phyloP scores from a whole-genome alignment of 129 eudicot species.

The Tanacetum coccineum region DNA sequence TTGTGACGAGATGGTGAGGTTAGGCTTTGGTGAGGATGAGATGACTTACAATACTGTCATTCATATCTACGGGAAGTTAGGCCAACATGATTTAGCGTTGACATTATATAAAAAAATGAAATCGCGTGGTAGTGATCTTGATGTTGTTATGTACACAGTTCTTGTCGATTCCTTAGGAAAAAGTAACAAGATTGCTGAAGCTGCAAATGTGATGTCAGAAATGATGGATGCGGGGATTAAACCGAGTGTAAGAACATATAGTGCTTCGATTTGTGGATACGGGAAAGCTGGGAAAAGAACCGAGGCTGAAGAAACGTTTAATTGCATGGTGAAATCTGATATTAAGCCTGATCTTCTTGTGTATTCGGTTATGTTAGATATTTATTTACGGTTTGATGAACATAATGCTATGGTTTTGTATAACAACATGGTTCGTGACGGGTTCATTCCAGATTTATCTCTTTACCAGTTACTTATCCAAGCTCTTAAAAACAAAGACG shows the following conservation, averaged over 20 bases:
- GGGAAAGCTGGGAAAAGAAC: conserved; percentile 72
- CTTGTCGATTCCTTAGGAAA: conserved; percentile 87
- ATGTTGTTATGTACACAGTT: conserved; percentile 85
- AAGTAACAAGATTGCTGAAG: conserved; percentile 74
- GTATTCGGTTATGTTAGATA: conserved; percentile 65
- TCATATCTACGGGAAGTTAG: conserved; percentile 85
- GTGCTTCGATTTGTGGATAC: conserved; percentile 93
- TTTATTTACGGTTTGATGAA: conserved; percentile 51
- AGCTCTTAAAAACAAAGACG: conserved; percentile 52
- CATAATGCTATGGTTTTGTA: conserved; percentile 59
- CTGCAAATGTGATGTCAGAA: conserved; percentile 88
- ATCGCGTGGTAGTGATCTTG: conserved; percentile 45
- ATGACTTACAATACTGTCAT: conserved; percentile 90
- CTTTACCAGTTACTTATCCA: conserved; percentile 58
- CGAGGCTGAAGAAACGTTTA: conserved; percentile 57
- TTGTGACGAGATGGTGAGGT: conserved; percentile 70
- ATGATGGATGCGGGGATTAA: conserved; percentile 77
- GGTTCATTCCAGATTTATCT: conserved; percentile 60
- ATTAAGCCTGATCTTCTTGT: no score
- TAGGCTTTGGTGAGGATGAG: conserved; percentile 26
- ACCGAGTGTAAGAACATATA: conserved; percentile 79
- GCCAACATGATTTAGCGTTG: conserved; percentile 65
- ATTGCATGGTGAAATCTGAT: no score
- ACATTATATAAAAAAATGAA: conserved; percentile 43
- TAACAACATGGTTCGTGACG: conserved; percentile 60